Evolutionary conservation across 2,329 filamentous ascomycete species (phyloP).

Genomic region (Arthrobotrys sinensis): DNA sequence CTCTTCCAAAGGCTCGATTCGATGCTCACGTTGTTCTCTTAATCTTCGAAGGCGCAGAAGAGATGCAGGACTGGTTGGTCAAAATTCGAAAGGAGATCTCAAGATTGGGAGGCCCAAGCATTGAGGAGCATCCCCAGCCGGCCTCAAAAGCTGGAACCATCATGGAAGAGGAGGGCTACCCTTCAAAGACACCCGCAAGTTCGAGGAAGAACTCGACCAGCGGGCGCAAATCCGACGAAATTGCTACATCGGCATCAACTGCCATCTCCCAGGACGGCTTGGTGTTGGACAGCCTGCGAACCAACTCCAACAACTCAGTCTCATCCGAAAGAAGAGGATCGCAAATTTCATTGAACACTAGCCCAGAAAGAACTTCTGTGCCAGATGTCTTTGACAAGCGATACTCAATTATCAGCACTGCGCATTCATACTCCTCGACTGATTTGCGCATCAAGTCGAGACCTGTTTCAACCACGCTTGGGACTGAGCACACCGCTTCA

Average conservation of each 20-base stretch:
- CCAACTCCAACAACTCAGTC: conserved; percentile 44
- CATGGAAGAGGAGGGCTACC: conserved; percentile 41
- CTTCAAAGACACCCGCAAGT: conserved; percentile 47
- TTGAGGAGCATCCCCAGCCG: conserved; percentile 48
- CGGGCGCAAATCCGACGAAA: conserved; percentile 56
- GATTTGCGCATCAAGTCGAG: conserved; percentile 53
- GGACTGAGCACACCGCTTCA: conserved; percentile 51
- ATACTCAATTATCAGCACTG: conserved; percentile 42
- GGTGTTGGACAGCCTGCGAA: conserved; percentile 57
- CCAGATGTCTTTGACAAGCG: conserved; percentile 45
- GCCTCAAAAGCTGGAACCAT: conserved; percentile 49
- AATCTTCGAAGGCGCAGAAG: conserved; percentile 58
- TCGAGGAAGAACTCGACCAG: conserved; percentile 51
- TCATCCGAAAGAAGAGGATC: conserved; percentile 45
- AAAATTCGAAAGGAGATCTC: conserved; percentile 57
- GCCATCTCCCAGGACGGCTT: conserved; percentile 53
- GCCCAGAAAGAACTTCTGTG: conserved; percentile 47
- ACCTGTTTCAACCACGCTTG: conserved; percentile 54
- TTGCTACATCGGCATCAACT: conserved; percentile 53
- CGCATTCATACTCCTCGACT: conserved; percentile 49
- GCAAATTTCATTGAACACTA: conserved; percentile 53
- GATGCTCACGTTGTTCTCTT: conserved; percentile 54
- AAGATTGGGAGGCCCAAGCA: conserved; percentile 39
- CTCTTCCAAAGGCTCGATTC: conserved; percentile 46
- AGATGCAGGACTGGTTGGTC: conserved; percentile 59